Evolutionary conservation across 306 rosid genomes (phyloP).

Genomic region (Cicer chorassanicum): DNA sequence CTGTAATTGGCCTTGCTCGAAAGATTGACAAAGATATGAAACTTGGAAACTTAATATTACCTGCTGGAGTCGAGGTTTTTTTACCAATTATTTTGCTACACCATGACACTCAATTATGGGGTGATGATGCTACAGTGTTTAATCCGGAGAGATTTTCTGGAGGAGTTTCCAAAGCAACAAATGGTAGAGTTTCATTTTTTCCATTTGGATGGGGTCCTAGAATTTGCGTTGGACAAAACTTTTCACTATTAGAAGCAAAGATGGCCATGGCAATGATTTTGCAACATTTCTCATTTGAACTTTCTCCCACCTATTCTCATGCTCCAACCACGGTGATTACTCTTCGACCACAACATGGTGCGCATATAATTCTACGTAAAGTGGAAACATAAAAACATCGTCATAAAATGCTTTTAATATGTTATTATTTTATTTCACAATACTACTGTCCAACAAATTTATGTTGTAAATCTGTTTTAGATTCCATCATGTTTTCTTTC

Average conservation of each 20-base stretch:
- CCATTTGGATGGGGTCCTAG: constrained; percentile 62
- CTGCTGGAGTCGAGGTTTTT: constrained; percentile 46
- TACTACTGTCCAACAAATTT: not conserved
- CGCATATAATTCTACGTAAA: constrained; percentile 33
- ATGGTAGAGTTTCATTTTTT: constrained; percentile 46
- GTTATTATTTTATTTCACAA: not conserved
- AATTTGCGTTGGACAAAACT: constrained; percentile 61
- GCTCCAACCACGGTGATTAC: constrained; percentile 6
- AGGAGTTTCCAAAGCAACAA: constrained; percentile 57
- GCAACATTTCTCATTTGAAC: constrained; percentile 46
- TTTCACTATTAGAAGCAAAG: constrained; percentile 50
- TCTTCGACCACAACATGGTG: constrained; percentile 38
- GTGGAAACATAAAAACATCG: not conserved
- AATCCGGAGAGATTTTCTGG: constrained; percentile 64
- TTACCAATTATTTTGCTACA: constrained; percentile 46
- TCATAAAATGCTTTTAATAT: too few species aligned
- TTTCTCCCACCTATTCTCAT: constrained; percentile 43
- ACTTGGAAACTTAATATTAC: constrained; percentile 51
- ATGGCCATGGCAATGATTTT: constrained; percentile 45
- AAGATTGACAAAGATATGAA: constrained; percentile 34
- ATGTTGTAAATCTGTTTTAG: not conserved
- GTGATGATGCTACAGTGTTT: constrained; percentile 58
- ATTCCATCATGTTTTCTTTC: not conserved
- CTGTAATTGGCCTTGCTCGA: not conserved
- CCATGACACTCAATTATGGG: constrained; percentile 60